Percentiles rank a stretch among this genome's conserved stretches.
phyloP scores from a whole-genome alignment of 177 flowering plant genomes.

The Vitis hybrid region DNA sequence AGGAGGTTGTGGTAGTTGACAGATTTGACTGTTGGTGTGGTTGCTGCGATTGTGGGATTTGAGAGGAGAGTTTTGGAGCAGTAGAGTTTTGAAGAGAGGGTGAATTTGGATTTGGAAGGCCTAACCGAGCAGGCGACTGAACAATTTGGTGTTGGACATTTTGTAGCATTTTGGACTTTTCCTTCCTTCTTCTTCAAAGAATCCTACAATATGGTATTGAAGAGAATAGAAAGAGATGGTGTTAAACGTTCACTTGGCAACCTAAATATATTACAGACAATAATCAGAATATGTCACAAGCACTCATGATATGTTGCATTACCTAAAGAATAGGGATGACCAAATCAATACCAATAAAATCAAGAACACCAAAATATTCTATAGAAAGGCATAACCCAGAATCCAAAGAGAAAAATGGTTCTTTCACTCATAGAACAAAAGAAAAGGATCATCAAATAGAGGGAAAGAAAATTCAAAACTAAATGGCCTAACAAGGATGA shows the following conservation, averaged over 20 bases:
- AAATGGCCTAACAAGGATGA: too few species aligned
- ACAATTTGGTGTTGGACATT: slow-evolving; percentile 57
- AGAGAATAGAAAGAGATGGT: not conserved
- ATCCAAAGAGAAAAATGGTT: too few species aligned
- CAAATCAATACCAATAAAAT: too few species aligned
- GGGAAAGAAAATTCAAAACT: too few species aligned
- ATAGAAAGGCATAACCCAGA: too few species aligned
- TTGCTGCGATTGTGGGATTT: slow-evolving; percentile 34
- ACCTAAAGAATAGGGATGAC: too few species aligned
- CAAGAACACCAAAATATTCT: too few species aligned
- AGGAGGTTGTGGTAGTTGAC: slow-evolving; percentile 42
- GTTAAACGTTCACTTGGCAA: not conserved
- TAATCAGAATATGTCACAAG: too few species aligned
- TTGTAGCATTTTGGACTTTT: slow-evolving; percentile 48
- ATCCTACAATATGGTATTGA: not conserved
- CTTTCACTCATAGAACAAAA: too few species aligned
- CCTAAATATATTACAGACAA: too few species aligned
- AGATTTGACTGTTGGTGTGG: slow-evolving; percentile 23
- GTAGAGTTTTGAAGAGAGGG: slow-evolving; percentile 60
- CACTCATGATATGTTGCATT: too few species aligned
- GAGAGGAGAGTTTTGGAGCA: slow-evolving; percentile 51
- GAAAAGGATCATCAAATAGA: too few species aligned
- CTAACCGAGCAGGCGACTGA: slow-evolving; percentile 84
- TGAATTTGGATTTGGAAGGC: slow-evolving; percentile 72
- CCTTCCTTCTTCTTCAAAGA: not conserved